A percentile compares a stretch with the other conserved stretches of the same genome.
Evolutionary conservation across 495 filamentous ascomycete genomes (phyloP).

Genomic region (Podospora comata): DNA sequence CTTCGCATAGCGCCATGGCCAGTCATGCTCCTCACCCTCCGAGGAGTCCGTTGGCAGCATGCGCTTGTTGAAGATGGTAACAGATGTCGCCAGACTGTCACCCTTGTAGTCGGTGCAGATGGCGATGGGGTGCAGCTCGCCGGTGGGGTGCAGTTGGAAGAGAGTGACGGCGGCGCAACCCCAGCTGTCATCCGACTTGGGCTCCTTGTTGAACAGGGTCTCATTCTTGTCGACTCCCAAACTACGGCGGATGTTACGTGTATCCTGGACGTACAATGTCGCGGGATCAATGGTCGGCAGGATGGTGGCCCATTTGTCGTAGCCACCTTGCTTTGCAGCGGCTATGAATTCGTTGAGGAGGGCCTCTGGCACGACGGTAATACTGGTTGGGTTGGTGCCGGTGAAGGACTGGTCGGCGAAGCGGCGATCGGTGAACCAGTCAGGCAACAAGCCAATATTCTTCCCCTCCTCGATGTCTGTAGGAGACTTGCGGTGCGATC

Average conservation of each 20-base stretch:
- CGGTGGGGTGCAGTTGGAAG: slow-evolving; percentile 43
- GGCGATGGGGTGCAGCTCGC: slow-evolving; percentile 47
- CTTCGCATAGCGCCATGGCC: slow-evolving; percentile 54
- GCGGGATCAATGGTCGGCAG: slow-evolving; percentile 28
- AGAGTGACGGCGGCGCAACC: slow-evolving; percentile 43
- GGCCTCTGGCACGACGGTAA: slow-evolving; percentile 31
- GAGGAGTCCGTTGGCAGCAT: slow-evolving; percentile 29
- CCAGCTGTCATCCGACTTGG: slow-evolving; percentile 29
- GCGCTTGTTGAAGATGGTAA: slow-evolving; percentile 48
- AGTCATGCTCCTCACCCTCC: slow-evolving; percentile 41
- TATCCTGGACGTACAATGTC: slow-evolving; percentile 47
- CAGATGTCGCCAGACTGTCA: slow-evolving; percentile 35
- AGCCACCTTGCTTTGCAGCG: slow-evolving; percentile 32
- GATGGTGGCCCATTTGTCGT: slow-evolving; percentile 27
- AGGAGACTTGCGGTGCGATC: slow-evolving; percentile 32
- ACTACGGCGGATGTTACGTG: slow-evolving; percentile 45
- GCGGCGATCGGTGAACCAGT: slow-evolving; percentile 49
- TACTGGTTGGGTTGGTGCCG: slow-evolving; percentile 49
- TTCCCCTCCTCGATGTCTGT: slow-evolving; percentile 38
- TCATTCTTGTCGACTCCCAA: slow-evolving; percentile 22
- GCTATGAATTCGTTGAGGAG: slow-evolving; percentile 36
- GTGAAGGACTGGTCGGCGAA: slow-evolving; percentile 52
- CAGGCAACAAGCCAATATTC: slow-evolving; percentile 43
- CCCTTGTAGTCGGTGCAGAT: slow-evolving; percentile 40
- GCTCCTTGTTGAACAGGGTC: slow-evolving; percentile 22